These are phyloP conservation scores for Panicum hallii DNA, from an alignment of 202 grass and related monocot species.

Conservation along the genomic window DNA sequence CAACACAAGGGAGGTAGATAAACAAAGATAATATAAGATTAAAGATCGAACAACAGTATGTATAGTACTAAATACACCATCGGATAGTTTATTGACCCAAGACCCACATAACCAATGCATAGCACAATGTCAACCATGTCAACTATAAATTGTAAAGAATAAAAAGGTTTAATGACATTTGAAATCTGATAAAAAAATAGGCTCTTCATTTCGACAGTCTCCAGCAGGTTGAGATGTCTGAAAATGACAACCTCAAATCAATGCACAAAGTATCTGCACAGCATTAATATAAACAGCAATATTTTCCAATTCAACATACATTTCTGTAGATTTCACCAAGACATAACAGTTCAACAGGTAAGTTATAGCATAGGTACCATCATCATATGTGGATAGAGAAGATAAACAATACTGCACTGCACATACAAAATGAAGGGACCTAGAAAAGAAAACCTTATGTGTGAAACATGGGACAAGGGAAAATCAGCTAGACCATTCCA, in stretches of 20 bases:
- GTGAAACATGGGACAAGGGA: neutral
- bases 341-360: neutral
- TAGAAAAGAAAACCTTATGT: neutral
- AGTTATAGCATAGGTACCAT: neutral
- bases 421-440: neutral
- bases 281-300: conserved; percentile 7
- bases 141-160: neutral
- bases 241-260: conserved; percentile 2
- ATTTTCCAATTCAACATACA: neutral
- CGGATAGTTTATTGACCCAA: neutral
- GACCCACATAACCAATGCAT: neutral
- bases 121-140: neutral
- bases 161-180: neutral
- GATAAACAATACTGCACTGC: neutral
- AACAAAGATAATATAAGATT: neutral
- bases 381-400: neutral
- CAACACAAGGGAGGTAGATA: neutral
- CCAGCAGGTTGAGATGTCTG: neutral
- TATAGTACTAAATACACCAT: neutral
- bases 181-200: neutral
- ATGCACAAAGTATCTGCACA: conserved; percentile 2
- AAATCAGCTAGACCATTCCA: neutral
- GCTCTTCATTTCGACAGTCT: conserved; percentile 9
- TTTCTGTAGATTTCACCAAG: neutral
- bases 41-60: neutral